phyloP scores from a whole-genome alignment of 2,329 filamentous ascomycete species.

The Gaeumannomyces tritici region DNA sequence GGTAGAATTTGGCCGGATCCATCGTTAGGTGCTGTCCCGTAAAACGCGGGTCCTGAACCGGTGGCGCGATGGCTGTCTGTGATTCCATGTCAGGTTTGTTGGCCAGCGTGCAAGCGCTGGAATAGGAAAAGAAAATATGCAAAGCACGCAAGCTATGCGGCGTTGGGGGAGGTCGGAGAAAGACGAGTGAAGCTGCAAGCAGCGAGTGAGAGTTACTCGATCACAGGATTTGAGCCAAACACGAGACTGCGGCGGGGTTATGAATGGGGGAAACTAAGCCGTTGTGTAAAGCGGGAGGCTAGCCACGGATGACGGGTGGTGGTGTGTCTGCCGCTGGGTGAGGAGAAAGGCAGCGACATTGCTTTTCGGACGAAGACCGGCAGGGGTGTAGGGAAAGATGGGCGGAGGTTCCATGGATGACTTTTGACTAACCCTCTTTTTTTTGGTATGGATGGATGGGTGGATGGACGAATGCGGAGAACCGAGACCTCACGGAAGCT shows the following conservation, averaged over 20 bases:
- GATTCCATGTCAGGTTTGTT: neutral
- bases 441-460: too few relatives aligned
- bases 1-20: slow-evolving; percentile 3
- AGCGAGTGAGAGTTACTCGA: neutral
- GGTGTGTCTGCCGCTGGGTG: too few relatives aligned
- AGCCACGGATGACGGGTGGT: too few relatives aligned
- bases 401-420: too few relatives aligned
- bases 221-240: neutral
- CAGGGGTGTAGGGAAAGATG: too few relatives aligned
- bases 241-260: neutral
- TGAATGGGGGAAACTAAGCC: neutral
- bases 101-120: neutral
- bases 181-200: neutral
- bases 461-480: too few relatives aligned
- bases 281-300: neutral
- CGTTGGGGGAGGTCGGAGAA: neutral
- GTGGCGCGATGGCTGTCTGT: neutral
- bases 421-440: too few relatives aligned
- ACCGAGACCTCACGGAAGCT: too few relatives aligned
- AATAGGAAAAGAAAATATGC: neutral
- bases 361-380: too few relatives aligned
- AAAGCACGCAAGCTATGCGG: neutral
- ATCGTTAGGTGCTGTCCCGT: neutral
- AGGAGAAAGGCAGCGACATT: too few relatives aligned
- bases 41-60: neutral